Evolutionary conservation across 1,284 basidiomycete genomes (phyloP).

Genomic region (Leccinum variabile): DNA sequence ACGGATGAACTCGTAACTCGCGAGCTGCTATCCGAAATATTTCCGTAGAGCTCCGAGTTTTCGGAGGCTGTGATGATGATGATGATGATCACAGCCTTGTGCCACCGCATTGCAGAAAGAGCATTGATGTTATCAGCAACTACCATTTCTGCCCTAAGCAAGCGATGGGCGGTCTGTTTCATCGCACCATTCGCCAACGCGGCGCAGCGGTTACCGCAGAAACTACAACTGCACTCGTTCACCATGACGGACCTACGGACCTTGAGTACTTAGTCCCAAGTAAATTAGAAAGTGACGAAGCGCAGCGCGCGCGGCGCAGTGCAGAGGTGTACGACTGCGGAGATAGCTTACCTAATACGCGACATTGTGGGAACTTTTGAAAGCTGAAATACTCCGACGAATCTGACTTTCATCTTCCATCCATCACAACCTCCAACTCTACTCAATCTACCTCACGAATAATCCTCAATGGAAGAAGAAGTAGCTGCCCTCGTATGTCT

Average conservation of each 20-base stretch:
- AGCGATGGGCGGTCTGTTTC: background rate
- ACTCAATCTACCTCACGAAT: conserved; percentile 20
- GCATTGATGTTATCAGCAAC: background rate
- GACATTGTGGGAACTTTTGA: conserved; percentile 23
- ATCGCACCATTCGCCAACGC: background rate
- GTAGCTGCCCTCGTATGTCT: conserved; percentile 44
- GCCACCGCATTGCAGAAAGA: background rate
- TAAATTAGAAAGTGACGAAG: background rate
- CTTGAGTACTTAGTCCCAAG: too few species aligned
- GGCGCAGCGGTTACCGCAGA: background rate
- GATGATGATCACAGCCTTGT: background rate
- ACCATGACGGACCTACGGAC: too few species aligned
- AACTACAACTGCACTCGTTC: too few species aligned
- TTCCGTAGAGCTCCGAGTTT: background rate
- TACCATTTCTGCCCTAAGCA: background rate
- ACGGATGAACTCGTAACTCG: background rate
- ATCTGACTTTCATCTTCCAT: conserved; percentile 16
- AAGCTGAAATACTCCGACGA: conserved; percentile 26
- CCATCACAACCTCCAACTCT: conserved; percentile 16
- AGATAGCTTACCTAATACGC: conserved; percentile 6
- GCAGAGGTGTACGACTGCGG: background rate
- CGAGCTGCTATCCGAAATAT: background rate
- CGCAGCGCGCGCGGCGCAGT: background rate
- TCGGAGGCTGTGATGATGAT: background rate
- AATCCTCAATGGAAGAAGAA: conserved; percentile 43